phyloP scores from a whole-genome alignment of 2,329 filamentous ascomycete genomes.

The Epichloe aotearoae region DNA sequence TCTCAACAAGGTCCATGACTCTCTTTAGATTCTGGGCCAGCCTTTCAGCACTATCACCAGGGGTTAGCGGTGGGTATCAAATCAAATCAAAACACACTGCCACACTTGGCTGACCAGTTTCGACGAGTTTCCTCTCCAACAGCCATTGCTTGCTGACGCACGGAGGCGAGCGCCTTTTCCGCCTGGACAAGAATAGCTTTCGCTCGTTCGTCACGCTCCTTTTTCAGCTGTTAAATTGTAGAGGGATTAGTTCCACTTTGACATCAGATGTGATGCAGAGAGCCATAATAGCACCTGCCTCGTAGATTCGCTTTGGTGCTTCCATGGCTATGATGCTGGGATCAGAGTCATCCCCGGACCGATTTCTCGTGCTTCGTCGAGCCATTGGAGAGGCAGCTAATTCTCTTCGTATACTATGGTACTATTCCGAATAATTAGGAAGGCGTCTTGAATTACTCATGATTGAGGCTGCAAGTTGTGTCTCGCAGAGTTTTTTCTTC shows the following conservation, averaged over 20 bases:
- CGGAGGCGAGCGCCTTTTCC: slow-evolving; percentile 11
- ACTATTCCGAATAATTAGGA: background rate
- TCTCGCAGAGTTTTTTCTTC: no score
- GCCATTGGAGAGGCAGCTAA: slow-evolving; percentile 2
- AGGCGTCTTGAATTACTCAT: background rate
- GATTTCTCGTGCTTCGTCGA: slow-evolving; percentile 8
- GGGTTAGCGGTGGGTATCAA: background rate
- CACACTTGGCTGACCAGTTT: slow-evolving; percentile 10
- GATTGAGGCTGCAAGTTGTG: no score
- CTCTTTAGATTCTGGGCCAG: slow-evolving; percentile 8
- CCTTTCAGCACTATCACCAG: slow-evolving; percentile 7
- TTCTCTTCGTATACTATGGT: background rate
- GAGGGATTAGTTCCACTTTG: background rate
- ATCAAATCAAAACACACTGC: background rate
- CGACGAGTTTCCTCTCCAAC: slow-evolving; percentile 13
- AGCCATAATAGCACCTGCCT: slow-evolving; percentile 9
- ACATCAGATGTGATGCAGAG: background rate
- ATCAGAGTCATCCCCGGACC: slow-evolving; percentile 12
- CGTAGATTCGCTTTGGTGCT: slow-evolving; percentile 15
- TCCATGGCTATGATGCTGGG: slow-evolving; percentile 12
- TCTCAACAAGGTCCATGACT: slow-evolving; percentile 12
- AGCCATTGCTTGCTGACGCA: slow-evolving; percentile 12
- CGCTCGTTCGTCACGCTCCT: slow-evolving; percentile 15
- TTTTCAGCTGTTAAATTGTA: slow-evolving; percentile 15
- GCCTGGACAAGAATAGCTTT: slow-evolving; percentile 13